Percentiles rank a stretch among this genome's conserved stretches.
Conservation (phyloP, 176 grass and related monocot genomes). For the Musa troglodytarum region DNA sequence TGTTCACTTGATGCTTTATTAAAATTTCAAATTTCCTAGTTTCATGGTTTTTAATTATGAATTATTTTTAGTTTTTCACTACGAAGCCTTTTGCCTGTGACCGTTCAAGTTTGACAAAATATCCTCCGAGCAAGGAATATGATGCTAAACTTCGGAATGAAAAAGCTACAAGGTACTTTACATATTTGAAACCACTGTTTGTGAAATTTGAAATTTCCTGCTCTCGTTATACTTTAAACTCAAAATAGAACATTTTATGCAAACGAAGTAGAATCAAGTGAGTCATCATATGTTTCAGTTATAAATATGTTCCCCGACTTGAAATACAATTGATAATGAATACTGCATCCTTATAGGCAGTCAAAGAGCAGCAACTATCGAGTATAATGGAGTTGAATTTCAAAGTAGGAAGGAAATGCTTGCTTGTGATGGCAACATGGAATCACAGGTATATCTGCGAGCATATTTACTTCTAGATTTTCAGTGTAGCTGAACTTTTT, state of each 20-base stretch:
- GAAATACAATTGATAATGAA: not conserved
- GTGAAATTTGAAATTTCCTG: not conserved
- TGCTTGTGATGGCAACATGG: constrained; percentile 47
- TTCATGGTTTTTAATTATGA: constrained; percentile 10
- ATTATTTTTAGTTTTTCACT: constrained; percentile 38
- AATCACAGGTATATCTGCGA: constrained; percentile 46
- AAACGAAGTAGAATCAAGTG: not conserved
- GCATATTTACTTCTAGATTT: constrained; percentile 5
- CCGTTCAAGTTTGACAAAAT: constrained; percentile 85
- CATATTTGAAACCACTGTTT: not conserved
- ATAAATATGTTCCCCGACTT: not conserved
- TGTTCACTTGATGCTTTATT: not conserved
- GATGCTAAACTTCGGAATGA: constrained; percentile 94
- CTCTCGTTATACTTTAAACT: not conserved
- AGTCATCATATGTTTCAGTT: not conserved
- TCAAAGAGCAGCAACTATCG: constrained; percentile 70
- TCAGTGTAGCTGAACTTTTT: not conserved
- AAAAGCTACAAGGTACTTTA: constrained; percentile 68
- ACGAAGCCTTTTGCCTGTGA: constrained; percentile 86
- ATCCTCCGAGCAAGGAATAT: constrained; percentile 98
- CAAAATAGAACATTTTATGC: not conserved
- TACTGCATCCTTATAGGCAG: constrained; percentile 30
- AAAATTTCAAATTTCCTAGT: not conserved
- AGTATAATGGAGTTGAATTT: constrained; percentile 57
- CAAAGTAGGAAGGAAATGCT: constrained; percentile 65